A percentile compares a stretch with the other conserved stretches of the same genome.
Conservation (phyloP, 306 rosid genomes). For the Hippophae tibetana region DNA sequence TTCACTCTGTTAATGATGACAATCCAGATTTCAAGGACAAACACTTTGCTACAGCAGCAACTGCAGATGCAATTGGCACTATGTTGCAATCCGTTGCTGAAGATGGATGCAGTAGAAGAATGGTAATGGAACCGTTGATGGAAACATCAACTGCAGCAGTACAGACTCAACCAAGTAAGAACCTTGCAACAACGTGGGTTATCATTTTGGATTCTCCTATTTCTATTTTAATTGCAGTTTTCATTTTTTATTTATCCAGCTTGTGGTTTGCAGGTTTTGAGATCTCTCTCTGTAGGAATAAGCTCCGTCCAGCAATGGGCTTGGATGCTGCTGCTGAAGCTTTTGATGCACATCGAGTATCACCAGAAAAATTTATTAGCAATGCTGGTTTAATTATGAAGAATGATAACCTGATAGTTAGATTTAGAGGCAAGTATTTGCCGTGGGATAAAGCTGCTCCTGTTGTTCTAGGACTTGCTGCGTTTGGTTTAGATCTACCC, state of each 20-base stretch:
- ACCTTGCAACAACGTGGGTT: slow-evolving; percentile 11
- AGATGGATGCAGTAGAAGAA: slow-evolving; percentile 25
- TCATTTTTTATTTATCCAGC: slow-evolving; percentile 14
- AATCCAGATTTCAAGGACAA: slow-evolving; percentile 22
- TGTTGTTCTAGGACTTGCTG: slow-evolving; percentile 65
- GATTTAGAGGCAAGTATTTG: slow-evolving; percentile 57
- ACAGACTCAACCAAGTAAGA: slow-evolving; percentile 34
- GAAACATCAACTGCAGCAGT: slow-evolving; percentile 29
- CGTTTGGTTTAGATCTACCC: slow-evolving; percentile 57
- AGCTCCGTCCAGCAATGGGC: slow-evolving; percentile 70
- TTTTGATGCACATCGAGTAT: slow-evolving; percentile 54
- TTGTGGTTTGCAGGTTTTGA: slow-evolving; percentile 53
- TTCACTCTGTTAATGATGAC: slow-evolving; percentile 20
- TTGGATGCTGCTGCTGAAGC: slow-evolving; percentile 59
- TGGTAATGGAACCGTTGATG: slow-evolving; percentile 26
- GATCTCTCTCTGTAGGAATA: slow-evolving; percentile 82
- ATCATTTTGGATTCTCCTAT: slow-evolving; percentile 16
- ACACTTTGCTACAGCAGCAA: slow-evolving; percentile 19
- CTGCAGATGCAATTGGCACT: slow-evolving; percentile 22
- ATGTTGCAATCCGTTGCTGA: slow-evolving; percentile 19
- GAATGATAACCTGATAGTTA: slow-evolving; percentile 61
- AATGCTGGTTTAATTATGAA: slow-evolving; percentile 54
- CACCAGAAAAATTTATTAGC: slow-evolving; percentile 45
- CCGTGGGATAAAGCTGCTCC: slow-evolving; percentile 88
- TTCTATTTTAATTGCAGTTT: slow-evolving; percentile 12